Evolutionary conservation across 306 rosid genomes (phyloP), one percentile per base, ranked within the genome.

Genomic region (Rubus idaeus): DNA sequence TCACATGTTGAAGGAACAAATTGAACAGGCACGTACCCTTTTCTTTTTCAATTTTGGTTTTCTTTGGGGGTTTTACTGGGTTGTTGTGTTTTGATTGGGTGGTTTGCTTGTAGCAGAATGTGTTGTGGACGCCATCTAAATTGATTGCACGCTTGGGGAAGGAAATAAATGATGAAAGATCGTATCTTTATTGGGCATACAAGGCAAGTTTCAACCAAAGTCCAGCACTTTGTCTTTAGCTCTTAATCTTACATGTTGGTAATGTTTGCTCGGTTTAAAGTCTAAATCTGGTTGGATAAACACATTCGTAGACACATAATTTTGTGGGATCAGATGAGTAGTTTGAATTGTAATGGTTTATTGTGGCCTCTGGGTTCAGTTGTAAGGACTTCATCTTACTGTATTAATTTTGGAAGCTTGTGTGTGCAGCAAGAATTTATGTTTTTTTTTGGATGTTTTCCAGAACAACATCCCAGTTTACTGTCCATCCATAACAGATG

Each of bases 401-500:
- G n/a, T 11, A 12, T 13, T 18, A 8, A 30, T 37, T 1, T 37
- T 0, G 8, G 61, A 70, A 41, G 73, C 16, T 50, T 61, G 67
- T 66, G 40, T 63, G 21, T 50, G 52, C 44, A 44, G 26, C 50
- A 63, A 72, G 18, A 42, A 16, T 53, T 85, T 37, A 68, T 49
- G 10, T 37, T 62, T 21, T 72, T 26, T 63, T 76, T 65, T 60
- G 16, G 46, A 14, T 80, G 3, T 76, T 71, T 81, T 82, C 72
- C 91, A 95, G 99, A 95, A 92, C 88, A 83, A 90, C 67, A 81
- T 95, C 87, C 94, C 96, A 35, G 97, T 95, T 67, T 92, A 79
- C 77, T 95, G 99, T 80, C 99, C 99, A 1, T 93, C 97, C 69
- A 77, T 95, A 86, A 95, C 97, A 0, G 99, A 95, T 88, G 99